Percentiles rank a stretch among this genome's conserved stretches.
phyloP scores from a whole-genome alignment of 2,329 filamentous ascomycete genomes.

The Beauveria bassiana region DNA sequence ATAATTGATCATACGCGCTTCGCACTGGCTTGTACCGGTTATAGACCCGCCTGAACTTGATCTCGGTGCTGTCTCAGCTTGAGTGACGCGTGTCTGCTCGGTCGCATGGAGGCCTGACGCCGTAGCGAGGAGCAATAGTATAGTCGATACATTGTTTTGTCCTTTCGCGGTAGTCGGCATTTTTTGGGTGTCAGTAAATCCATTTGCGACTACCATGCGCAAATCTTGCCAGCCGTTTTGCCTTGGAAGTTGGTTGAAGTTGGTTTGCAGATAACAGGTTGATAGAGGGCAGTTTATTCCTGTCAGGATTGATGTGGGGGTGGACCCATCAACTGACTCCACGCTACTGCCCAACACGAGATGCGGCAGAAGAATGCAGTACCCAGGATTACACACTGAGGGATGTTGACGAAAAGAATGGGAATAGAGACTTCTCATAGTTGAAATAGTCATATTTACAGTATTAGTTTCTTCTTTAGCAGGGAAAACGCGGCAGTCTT shows the following conservation, averaged over 20 bases:
- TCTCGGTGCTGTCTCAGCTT: background rate
- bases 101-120: background rate
- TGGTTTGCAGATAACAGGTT: background rate
- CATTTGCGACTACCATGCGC: background rate
- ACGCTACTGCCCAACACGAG: too few species aligned
- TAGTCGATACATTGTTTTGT: background rate
- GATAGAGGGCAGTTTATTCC: too few species aligned
- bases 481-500: slow-evolving; percentile 20
- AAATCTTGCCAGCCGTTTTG: background rate
- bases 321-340: background rate
- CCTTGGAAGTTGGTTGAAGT: background rate
- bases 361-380: background rate
- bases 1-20: slow-evolving; percentile 66
- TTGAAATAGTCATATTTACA: background rate
- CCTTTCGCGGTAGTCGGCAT: background rate
- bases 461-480: slow-evolving; percentile 20
- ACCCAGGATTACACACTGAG: background rate
- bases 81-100: slow-evolving; percentile 2
- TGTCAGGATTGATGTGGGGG: background rate
- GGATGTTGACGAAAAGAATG: background rate
- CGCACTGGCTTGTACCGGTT: slow-evolving; percentile 30
- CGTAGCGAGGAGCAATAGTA: background rate
- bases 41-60: slow-evolving; percentile 1
- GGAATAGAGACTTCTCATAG: background rate
- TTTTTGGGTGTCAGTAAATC: background rate